Conservation (phyloP, 2,329 filamentous ascomycete species). For the Scedosporium minutisporum region DNA sequence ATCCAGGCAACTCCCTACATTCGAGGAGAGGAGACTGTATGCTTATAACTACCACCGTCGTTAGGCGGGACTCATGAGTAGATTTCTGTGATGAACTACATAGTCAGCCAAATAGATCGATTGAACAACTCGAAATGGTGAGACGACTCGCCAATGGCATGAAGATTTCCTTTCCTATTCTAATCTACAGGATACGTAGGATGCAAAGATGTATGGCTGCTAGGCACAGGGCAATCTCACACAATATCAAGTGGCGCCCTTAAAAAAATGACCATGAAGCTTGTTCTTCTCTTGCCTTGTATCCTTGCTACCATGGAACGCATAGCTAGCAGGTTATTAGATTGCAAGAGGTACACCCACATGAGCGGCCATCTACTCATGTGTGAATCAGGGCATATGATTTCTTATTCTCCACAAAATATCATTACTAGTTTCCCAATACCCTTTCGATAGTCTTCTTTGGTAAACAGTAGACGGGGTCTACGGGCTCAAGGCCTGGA, state of each 20-base stretch:
- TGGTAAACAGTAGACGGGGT: slow-evolving; percentile 82
- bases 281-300: slow-evolving; percentile 59
- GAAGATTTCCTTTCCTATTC: neutral
- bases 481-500: slow-evolving; percentile 66
- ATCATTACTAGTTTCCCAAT: slow-evolving; percentile 23
- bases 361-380: no score
- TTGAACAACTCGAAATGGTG: neutral
- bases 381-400: no score
- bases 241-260: slow-evolving; percentile 14
- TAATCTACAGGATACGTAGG: neutral
- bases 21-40: no score
- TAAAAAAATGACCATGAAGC: slow-evolving; percentile 18
- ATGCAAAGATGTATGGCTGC: slow-evolving; percentile 17
- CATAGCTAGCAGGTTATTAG: slow-evolving; percentile 55
- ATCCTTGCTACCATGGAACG: slow-evolving; percentile 49
- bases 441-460: slow-evolving; percentile 53
- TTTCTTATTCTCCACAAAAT: neutral
- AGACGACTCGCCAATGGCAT: neutral
- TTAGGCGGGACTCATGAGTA: no score
- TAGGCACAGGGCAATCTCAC: slow-evolving; percentile 16
- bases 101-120: no score
- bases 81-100: no score
- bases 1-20: no score
- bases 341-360: slow-evolving; percentile 47
- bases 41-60: no score